Percentiles rank a stretch among this genome's conserved stretches.
These are phyloP conservation scores for Penicillium sp. DNA, from an alignment of 2,329 filamentous ascomycete genomes.

Conservation along the genomic window DNA sequence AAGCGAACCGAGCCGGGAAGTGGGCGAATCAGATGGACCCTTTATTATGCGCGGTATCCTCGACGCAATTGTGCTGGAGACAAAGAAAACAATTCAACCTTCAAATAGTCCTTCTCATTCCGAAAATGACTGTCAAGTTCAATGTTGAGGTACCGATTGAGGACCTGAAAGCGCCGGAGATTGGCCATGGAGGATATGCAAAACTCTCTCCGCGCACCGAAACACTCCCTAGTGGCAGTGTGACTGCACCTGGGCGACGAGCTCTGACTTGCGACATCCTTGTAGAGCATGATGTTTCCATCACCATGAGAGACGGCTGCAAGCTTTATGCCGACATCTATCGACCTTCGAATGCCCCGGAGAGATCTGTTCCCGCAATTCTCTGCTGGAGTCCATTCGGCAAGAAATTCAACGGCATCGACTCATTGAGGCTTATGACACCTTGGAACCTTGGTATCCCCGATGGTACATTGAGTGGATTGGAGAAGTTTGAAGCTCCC, in stretches of 20 bases:
- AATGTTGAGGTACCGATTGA: slow-evolving; percentile 13
- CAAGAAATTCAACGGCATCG: slow-evolving; percentile 48
- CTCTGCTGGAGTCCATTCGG: slow-evolving; percentile 53
- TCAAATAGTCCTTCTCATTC: not conserved
- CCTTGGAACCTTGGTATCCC: slow-evolving; percentile 47
- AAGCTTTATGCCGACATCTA: slow-evolving; percentile 52
- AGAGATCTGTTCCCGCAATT: slow-evolving; percentile 47
- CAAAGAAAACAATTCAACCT: not conserved
- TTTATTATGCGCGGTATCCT: not conserved
- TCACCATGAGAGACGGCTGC: slow-evolving; percentile 49
- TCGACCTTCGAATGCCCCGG: slow-evolving; percentile 39
- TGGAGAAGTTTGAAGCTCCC: slow-evolving; percentile 51
- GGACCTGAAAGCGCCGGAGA: slow-evolving; percentile 11
- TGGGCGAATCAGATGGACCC: not conserved
- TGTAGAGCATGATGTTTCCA: slow-evolving; percentile 52
- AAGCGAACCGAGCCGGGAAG: slow-evolving; percentile 18
- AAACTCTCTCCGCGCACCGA: slow-evolving; percentile 29
- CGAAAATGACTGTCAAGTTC: slow-evolving; percentile 11
- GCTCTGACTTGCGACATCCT: slow-evolving; percentile 43
- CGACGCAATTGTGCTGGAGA: not conserved
- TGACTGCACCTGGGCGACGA: slow-evolving; percentile 37
- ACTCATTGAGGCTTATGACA: slow-evolving; percentile 43
- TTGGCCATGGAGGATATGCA: slow-evolving; percentile 2
- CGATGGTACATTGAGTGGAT: slow-evolving; percentile 26
- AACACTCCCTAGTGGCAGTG: slow-evolving; percentile 43